Conservation (phyloP, 306 rosid species). For the Fragaria iinumae region DNA sequence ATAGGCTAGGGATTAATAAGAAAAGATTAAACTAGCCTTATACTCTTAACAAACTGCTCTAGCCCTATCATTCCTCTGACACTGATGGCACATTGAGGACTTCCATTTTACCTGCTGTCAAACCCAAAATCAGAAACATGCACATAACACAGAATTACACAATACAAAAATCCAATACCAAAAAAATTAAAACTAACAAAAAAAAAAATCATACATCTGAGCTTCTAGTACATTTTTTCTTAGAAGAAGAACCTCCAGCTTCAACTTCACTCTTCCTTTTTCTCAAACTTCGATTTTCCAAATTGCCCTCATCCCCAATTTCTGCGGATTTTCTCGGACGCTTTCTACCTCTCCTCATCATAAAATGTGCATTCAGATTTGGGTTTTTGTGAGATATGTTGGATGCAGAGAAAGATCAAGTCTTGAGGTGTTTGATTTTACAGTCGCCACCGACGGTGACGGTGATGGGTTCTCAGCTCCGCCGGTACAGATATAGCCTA, state of each 20-base stretch:
- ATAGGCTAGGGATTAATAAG: too few species aligned
- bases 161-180: not conserved
- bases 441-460: not conserved
- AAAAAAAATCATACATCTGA: not conserved
- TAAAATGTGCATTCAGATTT: not conserved
- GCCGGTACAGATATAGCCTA: not conserved
- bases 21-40: too few species aligned
- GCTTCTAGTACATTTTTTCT: not conserved
- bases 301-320: not conserved
- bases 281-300: not conserved
- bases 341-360: not conserved
- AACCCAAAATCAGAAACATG: not conserved
- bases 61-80: slow-evolving; percentile 85
- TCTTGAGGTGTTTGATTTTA: too few species aligned
- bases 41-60: not conserved
- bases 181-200: not conserved
- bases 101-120: slow-evolving; percentile 24
- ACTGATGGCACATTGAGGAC: slow-evolving; percentile 80
- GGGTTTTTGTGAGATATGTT: not conserved
- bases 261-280: not conserved
- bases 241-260: not conserved
- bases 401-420: not conserved
- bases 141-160: too few species aligned
- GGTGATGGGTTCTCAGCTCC: not conserved
- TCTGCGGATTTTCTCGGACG: not conserved